phyloP scores from a whole-genome alignment of 495 filamentous ascomycete species.

The Xylaria grammica region DNA sequence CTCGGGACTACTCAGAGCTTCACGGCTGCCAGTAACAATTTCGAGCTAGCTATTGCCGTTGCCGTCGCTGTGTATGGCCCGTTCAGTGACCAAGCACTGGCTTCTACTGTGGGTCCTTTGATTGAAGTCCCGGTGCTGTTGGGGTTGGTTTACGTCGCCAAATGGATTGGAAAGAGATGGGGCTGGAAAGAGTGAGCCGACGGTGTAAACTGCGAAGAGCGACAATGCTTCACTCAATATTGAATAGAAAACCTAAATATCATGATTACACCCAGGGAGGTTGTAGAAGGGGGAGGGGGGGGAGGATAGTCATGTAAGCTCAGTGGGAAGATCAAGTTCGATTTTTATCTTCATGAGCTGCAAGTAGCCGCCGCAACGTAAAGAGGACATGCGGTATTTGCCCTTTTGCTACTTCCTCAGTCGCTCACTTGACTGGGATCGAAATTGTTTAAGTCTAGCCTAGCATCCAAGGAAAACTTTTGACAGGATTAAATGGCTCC shows the following conservation, averaged over 20 bases:
- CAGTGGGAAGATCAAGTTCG: too few species aligned
- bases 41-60: conserved; percentile 92
- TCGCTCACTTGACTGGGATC: too few species aligned
- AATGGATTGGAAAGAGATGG: conserved; percentile 59
- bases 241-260: not conserved
- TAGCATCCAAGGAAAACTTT: too few species aligned
- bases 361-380: too few species aligned
- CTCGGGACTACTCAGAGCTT: conserved; percentile 83
- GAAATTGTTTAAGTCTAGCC: too few species aligned
- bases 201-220: not conserved
- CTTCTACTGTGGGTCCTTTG: conserved; percentile 87
- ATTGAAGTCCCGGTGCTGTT: conserved; percentile 91
- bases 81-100: conserved; percentile 81
- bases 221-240: not conserved
- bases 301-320: too few species aligned
- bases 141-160: conserved; percentile 78
- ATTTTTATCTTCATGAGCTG: too few species aligned
- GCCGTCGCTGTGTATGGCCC: conserved; percentile 84
- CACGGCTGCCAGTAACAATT: conserved; percentile 94
- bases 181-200: conserved; percentile 57
- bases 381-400: too few species aligned
- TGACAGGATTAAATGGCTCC: too few species aligned
- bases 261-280: too few species aligned
- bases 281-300: too few species aligned
- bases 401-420: too few species aligned